A percentile compares a stretch with the other conserved stretches of the same genome.
These are phyloP conservation scores for Suillus discolor DNA, from an alignment of 768 basidiomycete species.

Conservation along the genomic window DNA sequence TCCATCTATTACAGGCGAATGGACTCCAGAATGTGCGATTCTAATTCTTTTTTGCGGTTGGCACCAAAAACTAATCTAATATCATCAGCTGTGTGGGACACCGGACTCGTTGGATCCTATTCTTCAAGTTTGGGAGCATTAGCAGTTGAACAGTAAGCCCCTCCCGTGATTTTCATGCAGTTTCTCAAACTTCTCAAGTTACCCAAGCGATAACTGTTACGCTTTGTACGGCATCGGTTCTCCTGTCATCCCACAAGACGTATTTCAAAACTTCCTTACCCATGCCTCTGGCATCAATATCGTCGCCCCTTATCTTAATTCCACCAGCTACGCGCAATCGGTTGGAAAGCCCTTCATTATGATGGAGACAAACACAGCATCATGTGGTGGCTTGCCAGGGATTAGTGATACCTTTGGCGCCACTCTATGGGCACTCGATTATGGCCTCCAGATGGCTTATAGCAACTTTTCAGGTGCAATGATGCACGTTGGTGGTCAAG, in stretches of 20 bases:
- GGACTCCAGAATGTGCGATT: constrained; percentile 27
- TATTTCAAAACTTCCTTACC: constrained; percentile 46
- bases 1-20: constrained; percentile 34
- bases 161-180: not conserved
- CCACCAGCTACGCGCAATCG: constrained; percentile 34
- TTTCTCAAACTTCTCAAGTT: constrained; percentile 32
- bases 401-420: constrained; percentile 52
- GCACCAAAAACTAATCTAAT: not conserved
- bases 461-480: constrained; percentile 49
- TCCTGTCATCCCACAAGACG: constrained; percentile 36
- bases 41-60: not conserved
- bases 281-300: constrained; percentile 41
- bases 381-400: constrained; percentile 57
- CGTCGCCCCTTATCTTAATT: constrained; percentile 39
- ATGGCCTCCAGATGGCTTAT: constrained; percentile 50
- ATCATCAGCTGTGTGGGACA: constrained; percentile 29
- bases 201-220: constrained; percentile 38
- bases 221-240: constrained; percentile 23
- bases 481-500: constrained; percentile 51
- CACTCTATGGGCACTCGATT: constrained; percentile 54
- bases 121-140: constrained; percentile 38
- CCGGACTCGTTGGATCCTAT: constrained; percentile 28
- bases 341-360: constrained; percentile 45
- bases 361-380: constrained; percentile 57
- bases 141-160: constrained; percentile 42